Percentiles rank a stretch among this genome's conserved stretches.
phyloP scores from a whole-genome alignment of 1,284 basidiomycete species.

The Leccinum pallidistipes region DNA sequence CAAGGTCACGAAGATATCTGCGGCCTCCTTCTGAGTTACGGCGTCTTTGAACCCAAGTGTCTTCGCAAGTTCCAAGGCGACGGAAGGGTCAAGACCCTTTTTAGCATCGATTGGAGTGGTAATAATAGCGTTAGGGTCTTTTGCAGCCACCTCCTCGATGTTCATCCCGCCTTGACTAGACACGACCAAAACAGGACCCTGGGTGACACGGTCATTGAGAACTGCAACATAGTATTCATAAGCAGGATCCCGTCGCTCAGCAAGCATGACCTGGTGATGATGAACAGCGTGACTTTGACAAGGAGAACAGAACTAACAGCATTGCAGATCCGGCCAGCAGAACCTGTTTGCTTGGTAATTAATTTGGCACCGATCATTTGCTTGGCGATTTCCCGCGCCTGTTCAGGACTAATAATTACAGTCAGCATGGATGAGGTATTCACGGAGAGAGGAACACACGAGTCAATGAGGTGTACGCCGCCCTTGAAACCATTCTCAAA shows the following conservation, averaged over 20 bases:
- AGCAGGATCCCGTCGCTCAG: conserved; percentile 89
- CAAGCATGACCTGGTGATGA: conserved; percentile 85
- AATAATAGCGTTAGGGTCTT: conserved; percentile 94
- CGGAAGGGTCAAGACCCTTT: conserved; percentile 75
- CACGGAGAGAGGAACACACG: conserved; percentile 48
- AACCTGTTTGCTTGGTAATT: conserved; percentile 99
- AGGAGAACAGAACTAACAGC: conserved; percentile 56
- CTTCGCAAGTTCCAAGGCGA: conserved; percentile 81
- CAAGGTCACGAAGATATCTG: conserved; percentile 92
- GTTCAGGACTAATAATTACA: conserved; percentile 63
- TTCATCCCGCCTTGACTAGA: conserved; percentile 97
- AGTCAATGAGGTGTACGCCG: conserved; percentile 94
- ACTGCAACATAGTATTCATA: conserved; percentile 99
- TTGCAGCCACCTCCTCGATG: conserved; percentile 99
- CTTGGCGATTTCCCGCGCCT: conserved; percentile 84
- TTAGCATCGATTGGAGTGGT: conserved; percentile 92
- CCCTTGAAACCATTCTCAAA: conserved; percentile 97
- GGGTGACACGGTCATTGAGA: conserved; percentile 90
- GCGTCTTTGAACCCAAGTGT: conserved; percentile 89
- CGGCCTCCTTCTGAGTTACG: conserved; percentile 77
- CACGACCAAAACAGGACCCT: conserved; percentile 91
- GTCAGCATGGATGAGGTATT: conserved; percentile 2
- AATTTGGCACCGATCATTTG: conserved; percentile 97
- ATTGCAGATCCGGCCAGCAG: conserved; percentile 91
- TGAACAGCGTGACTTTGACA: conserved; percentile 19